Evolutionary conservation across 345 rosid species (phyloP).

Genomic region (Hirschfeldia incana): DNA sequence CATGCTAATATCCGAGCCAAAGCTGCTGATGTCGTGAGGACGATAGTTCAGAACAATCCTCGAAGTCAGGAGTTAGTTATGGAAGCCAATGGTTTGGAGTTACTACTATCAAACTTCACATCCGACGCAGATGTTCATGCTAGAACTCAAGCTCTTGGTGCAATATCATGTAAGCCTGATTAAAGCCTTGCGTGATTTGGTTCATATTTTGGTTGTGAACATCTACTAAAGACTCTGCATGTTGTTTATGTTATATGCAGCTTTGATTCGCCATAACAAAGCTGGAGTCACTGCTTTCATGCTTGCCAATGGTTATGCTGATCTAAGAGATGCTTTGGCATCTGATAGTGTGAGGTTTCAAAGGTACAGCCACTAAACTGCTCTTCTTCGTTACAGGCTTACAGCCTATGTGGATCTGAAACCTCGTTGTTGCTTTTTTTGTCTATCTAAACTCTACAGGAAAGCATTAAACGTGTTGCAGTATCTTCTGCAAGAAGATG

Average conservation of each 20-base stretch:
- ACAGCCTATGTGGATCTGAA: neutral
- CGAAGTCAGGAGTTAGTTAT: conserved; percentile 57
- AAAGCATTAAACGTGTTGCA: conserved; percentile 48
- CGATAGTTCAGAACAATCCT: conserved; percentile 95
- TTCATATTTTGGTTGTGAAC: neutral
- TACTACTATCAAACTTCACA: conserved; percentile 43
- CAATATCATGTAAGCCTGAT: conserved; percentile 78
- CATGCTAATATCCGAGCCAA: conserved; percentile 87
- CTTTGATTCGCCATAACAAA: conserved; percentile 85
- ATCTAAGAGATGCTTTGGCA: conserved; percentile 73
- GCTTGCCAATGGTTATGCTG: conserved; percentile 84
- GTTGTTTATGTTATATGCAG: conserved; percentile 42
- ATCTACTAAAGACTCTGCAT: neutral
- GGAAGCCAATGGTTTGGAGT: conserved; percentile 55
- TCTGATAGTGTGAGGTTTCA: conserved; percentile 76
- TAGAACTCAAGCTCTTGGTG: conserved; percentile 84
- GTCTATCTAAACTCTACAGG: conserved; percentile 46
- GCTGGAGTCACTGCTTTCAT: conserved; percentile 79
- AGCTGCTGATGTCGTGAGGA: conserved; percentile 89
- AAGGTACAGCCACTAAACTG: conserved; percentile 48
- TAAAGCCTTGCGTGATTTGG: neutral
- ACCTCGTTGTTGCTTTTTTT: neutral
- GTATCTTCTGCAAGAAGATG: conserved; percentile 73
- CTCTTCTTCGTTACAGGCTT: neutral
- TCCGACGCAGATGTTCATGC: conserved; percentile 71